These are phyloP conservation scores for Phytopythium cucurbitacearum DNA, from an alignment of 352 stramenopile species.

Conservation along the genomic window DNA sequence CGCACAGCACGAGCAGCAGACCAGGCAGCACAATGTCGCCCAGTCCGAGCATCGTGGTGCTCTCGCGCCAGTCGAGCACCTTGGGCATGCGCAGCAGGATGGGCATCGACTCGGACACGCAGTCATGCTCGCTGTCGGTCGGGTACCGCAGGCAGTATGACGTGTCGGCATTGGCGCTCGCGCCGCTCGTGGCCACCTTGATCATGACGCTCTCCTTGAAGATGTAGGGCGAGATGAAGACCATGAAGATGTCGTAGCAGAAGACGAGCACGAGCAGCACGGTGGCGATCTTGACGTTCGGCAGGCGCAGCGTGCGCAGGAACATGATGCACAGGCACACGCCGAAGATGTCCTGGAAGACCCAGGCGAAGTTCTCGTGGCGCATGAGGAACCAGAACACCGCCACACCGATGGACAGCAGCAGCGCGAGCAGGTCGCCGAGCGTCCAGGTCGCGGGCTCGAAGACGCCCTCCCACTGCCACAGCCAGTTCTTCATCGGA, in stretches of 20 bases:
- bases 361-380: conserved; percentile 81
- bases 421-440: conserved; percentile 82
- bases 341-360: conserved; percentile 93
- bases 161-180: conserved; percentile 25
- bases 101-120: conserved; percentile 84
- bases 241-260: conserved; percentile 96
- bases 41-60: conserved; percentile 92
- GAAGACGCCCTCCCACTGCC: conserved; percentile 33
- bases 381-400: conserved; percentile 75
- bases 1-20: conserved; percentile 93
- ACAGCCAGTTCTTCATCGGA: conserved; percentile 42
- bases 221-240: conserved; percentile 92
- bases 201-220: conserved; percentile 94
- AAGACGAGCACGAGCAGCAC: conserved; percentile 92
- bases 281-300: conserved; percentile 89
- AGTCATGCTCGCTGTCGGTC: conserved; percentile 51
- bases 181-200: conserved; percentile 89
- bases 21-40: conserved; percentile 96
- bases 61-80: conserved; percentile 90
- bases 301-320: conserved; percentile 88
- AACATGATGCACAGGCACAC: conserved; percentile 94
- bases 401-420: conserved; percentile 42
- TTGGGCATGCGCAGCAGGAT: conserved; percentile 94
- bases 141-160: conserved; percentile 76
- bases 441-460: conserved; percentile 68